A percentile compares a stretch with the other conserved stretches of the same genome.
These are phyloP conservation scores for Neocucurbitaria cava DNA, from an alignment of 2,329 filamentous ascomycete species.

Conservation along the genomic window DNA sequence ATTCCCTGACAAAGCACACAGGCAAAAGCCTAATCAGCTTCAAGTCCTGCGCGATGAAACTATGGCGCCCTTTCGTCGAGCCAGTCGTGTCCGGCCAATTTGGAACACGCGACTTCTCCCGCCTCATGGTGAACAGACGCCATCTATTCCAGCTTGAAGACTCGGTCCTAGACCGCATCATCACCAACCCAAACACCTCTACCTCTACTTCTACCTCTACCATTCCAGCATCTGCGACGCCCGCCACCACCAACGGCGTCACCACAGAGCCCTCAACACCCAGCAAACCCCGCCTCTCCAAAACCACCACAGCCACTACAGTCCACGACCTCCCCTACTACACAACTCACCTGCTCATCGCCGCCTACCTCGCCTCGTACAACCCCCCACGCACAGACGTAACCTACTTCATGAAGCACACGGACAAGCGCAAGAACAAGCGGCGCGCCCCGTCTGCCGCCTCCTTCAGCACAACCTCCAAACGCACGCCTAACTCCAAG, in stretches of 20 bases:
- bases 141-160: constrained; percentile 75
- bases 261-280: constrained; percentile 13
- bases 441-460: constrained; percentile 45
- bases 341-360: constrained; percentile 75
- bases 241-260: not conserved
- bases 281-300: constrained; percentile 16
- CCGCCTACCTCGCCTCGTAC: constrained; percentile 82
- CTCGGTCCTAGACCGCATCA: constrained; percentile 71
- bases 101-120: constrained; percentile 80
- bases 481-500: constrained; percentile 48
- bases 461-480: constrained; percentile 13
- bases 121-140: constrained; percentile 75
- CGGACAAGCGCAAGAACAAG: constrained; percentile 58
- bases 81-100: constrained; percentile 79
- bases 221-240: not conserved
- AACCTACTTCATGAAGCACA: constrained; percentile 76
- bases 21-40: constrained; percentile 81
- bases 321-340: constrained; percentile 69
- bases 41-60: constrained; percentile 69
- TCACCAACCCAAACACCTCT: too few species aligned
- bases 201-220: constrained; percentile 1
- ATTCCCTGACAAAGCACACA: constrained; percentile 81
- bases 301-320: too few species aligned
- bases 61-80: constrained; percentile 86
- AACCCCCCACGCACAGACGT: constrained; percentile 77